A percentile compares a stretch with the other conserved stretches of the same genome.
Conservation (phyloP, 768 basidiomycete genomes). For the Suillus brevipes region DNA sequence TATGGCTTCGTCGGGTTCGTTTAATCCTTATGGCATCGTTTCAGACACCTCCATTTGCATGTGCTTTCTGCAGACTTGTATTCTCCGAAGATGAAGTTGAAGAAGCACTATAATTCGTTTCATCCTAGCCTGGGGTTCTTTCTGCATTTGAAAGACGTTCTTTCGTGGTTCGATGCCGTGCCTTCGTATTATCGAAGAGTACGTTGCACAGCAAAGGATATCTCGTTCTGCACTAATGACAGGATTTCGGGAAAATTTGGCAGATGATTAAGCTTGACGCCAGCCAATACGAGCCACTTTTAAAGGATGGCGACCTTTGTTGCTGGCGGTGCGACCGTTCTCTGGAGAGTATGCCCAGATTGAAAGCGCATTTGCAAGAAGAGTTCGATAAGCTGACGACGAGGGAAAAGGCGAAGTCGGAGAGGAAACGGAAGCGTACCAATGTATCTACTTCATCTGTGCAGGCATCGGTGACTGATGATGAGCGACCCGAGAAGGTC, state of each 20-base stretch:
- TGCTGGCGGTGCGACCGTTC: slow-evolving; percentile 71
- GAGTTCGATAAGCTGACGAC: slow-evolving; percentile 63
- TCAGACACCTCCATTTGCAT: slow-evolving; percentile 82
- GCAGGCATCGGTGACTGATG: not conserved
- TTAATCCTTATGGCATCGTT: not conserved
- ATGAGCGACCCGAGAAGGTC: not conserved
- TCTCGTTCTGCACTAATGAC: slow-evolving; percentile 8
- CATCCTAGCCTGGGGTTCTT: slow-evolving; percentile 85
- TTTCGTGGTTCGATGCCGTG: slow-evolving; percentile 75
- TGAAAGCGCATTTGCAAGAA: slow-evolving; percentile 74
- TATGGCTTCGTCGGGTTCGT: not conserved
- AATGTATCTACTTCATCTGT: slow-evolving; percentile 10
- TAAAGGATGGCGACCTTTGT: slow-evolving; percentile 60
- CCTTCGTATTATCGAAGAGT: slow-evolving; percentile 55
- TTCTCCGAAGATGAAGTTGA: slow-evolving; percentile 71
- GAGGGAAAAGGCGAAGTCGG: slow-evolving; percentile 41
- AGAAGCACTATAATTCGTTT: slow-evolving; percentile 93
- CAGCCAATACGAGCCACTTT: slow-evolving; percentile 57
- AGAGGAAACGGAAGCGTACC: slow-evolving; percentile 42
- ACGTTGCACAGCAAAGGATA: slow-evolving; percentile 22
- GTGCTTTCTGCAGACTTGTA: slow-evolving; percentile 79
- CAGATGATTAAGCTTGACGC: slow-evolving; percentile 57
- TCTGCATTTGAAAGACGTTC: slow-evolving; percentile 72
- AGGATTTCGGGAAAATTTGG: not conserved
- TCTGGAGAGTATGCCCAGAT: slow-evolving; percentile 68